phyloP scores from a whole-genome alignment of 192 early-diverging fungal species.

The Coemansia sp. region DNA sequence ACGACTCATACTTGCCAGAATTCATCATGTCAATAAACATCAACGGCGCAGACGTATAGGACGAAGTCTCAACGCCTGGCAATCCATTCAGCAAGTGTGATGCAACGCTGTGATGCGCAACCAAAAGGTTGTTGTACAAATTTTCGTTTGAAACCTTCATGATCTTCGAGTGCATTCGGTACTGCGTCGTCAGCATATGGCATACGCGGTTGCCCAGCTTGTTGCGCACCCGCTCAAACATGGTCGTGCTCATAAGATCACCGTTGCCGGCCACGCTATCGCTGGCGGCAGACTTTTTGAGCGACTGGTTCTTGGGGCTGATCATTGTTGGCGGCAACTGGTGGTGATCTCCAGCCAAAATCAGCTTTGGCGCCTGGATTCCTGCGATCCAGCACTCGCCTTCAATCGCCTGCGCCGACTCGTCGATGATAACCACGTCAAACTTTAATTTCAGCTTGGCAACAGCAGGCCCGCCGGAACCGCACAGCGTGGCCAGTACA shows the following conservation, averaged over 20 bases:
- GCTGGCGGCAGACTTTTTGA: neutral
- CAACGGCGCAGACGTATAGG: slow-evolving; percentile 59
- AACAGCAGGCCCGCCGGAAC: slow-evolving; percentile 46
- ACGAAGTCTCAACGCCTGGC: slow-evolving; percentile 56
- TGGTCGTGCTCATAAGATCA: slow-evolving; percentile 49
- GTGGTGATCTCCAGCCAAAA: slow-evolving; percentile 91
- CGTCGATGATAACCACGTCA: slow-evolving; percentile 87
- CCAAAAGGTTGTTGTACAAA: slow-evolving; percentile 71
- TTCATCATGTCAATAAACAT: slow-evolving; percentile 70
- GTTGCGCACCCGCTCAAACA: slow-evolving; percentile 78
- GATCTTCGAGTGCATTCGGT: slow-evolving; percentile 84
- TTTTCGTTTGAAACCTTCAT: slow-evolving; percentile 69
- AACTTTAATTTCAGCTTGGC: slow-evolving; percentile 49
- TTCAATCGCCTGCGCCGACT: slow-evolving; percentile 82
- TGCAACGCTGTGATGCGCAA: slow-evolving; percentile 65
- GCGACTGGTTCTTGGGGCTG: slow-evolving; percentile 2
- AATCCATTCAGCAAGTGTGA: slow-evolving; percentile 66
- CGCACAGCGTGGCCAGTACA: slow-evolving; percentile 77
- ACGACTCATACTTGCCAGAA: neutral
- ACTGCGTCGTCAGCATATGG: slow-evolving; percentile 76
- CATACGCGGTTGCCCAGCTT: slow-evolving; percentile 63
- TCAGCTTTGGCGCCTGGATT: slow-evolving; percentile 64
- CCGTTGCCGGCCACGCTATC: neutral
- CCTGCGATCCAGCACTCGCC: slow-evolving; percentile 90
- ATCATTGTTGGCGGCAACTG: slow-evolving; percentile 84